Evolutionary conservation across 768 basidiomycete genomes (phyloP).

Genomic region (Leccinum obscurum): DNA sequence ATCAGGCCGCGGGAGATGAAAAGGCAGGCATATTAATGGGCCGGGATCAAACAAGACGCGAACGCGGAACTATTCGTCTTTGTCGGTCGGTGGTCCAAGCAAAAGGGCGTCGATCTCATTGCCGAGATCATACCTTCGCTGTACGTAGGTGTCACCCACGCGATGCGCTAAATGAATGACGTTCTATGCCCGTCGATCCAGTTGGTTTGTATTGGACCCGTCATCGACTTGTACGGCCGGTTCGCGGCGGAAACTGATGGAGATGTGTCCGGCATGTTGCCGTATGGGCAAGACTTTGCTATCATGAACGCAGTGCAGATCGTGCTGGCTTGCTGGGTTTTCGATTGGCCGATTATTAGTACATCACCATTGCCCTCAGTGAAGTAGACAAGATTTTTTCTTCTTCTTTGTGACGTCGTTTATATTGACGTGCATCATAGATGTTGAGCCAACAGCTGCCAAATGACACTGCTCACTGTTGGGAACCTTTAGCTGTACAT

Average conservation of each 20-base stretch:
- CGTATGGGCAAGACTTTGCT: slow-evolving; percentile 60
- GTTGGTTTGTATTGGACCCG: slow-evolving; percentile 86
- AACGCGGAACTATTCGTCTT: slow-evolving; percentile 91
- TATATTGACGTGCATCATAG: slow-evolving; percentile 32
- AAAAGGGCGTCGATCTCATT: slow-evolving; percentile 95
- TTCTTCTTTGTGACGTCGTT: neutral
- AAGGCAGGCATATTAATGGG: slow-evolving; percentile 94
- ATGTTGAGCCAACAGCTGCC: slow-evolving; percentile 94
- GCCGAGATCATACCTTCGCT: slow-evolving; percentile 92
- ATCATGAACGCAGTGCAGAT: slow-evolving; percentile 60
- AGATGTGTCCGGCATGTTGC: slow-evolving; percentile 74
- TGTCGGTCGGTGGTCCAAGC: slow-evolving; percentile 97
- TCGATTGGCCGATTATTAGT: slow-evolving; percentile 77
- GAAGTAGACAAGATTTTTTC: slow-evolving; percentile 46
- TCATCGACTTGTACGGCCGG: slow-evolving; percentile 93
- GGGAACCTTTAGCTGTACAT: slow-evolving; percentile 84
- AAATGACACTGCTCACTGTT: slow-evolving; percentile 88
- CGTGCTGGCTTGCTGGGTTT: slow-evolving; percentile 74
- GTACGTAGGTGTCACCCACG: slow-evolving; percentile 44
- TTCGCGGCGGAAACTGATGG: slow-evolving; percentile 97
- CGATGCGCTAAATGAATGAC: neutral
- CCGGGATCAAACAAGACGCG: slow-evolving; percentile 88
- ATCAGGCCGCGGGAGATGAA: slow-evolving; percentile 83
- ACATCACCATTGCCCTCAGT: slow-evolving; percentile 71
- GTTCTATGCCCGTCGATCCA: slow-evolving; percentile 69